Evolutionary conservation across 352 stramenopile species (phyloP), one percentile per base, ranked within the genome.

Genomic region (Salisapilia sapeloensis): DNA sequence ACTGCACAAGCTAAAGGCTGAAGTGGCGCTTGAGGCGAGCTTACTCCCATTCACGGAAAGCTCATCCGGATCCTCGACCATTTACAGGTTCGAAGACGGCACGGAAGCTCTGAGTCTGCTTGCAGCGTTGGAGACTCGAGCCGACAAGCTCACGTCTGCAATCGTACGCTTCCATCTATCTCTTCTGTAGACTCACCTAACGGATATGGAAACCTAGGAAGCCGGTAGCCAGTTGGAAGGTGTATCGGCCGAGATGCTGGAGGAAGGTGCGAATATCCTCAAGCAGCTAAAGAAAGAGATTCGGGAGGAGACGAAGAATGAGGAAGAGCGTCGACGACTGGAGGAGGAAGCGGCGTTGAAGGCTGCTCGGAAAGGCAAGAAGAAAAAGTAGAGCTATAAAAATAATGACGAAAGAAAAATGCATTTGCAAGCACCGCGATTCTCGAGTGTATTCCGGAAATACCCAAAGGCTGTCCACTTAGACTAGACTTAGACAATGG

Each of bases 401-500:
- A 38, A 22, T 24, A 32, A 21, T 26, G 15, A 31, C 33, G 13
- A 29, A 29, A 52, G 24, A 35, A 30, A 27, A 11, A n/a, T 21
- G 34, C 27, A 32, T 32, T 14, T 14, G 19, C 14, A 14, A 32
- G 12, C 14, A 32, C 17, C 27, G 27, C 27, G 27, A 32, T 32
- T 32, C 27, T 32, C 14, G n/a, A n/a, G n/a, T n/a, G n/a, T n/a
- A n/a, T n/a, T n/a, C 24, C 10, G 13, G 24, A 28, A 28, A 10
- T 10, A 28, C 13, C 10, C 10, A 28, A 28, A 28, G 24, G 24
- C n/a, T 28, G 29, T 34, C 26, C 24, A 18, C 24, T 15, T 38
- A 39, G 24, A 13, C 30, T 11, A 21, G 29, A 42, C 53, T 98
- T 98, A 99, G 42, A 99, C 70, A 83, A 99, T 99, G 43, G 94